Evolutionary conservation across 2,329 filamentous ascomycete species (phyloP).

Genomic region (Fusarium sp.): DNA sequence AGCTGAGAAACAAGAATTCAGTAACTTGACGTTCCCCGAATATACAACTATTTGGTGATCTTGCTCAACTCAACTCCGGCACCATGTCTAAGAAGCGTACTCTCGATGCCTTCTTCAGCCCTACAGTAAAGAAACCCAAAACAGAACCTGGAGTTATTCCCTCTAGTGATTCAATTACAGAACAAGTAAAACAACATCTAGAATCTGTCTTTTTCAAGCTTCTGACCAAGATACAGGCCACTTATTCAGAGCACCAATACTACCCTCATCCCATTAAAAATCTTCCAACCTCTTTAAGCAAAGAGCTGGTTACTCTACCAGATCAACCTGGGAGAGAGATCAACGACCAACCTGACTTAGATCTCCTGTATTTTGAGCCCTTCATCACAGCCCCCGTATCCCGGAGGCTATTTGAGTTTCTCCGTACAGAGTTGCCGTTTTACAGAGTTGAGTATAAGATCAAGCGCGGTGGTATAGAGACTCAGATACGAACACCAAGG

Average conservation of each 20-base stretch:
- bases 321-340: conserved; percentile 69
- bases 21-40: accelerated
- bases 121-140: conserved; percentile 46
- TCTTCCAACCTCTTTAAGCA: conserved; percentile 57
- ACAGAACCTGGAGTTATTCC: conserved; percentile 13
- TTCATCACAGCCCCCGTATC: conserved; percentile 73
- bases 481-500: conserved; percentile 71
- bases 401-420: conserved; percentile 76
- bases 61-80: not conserved
- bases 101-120: conserved; percentile 76
- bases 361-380: conserved; percentile 82
- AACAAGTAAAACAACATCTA: conserved; percentile 9
- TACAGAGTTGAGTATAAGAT: conserved; percentile 83
- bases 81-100: conserved; percentile 64
- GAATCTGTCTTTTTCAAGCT: accelerated
- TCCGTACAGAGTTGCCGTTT: conserved; percentile 80
- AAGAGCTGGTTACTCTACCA: conserved; percentile 62
- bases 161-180: conserved; percentile 12
- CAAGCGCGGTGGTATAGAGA: conserved; percentile 74
- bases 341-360: conserved; percentile 77
- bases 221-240: conserved; percentile 39
- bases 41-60: not conserved
- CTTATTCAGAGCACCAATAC: conserved; percentile 58
- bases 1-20: not conserved
- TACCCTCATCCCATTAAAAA: conserved; percentile 68